Evolutionary conservation across 768 basidiomycete species (phyloP), one percentile per base, ranked within the genome.

Genomic region (Coprinellus aureogranulatus): DNA sequence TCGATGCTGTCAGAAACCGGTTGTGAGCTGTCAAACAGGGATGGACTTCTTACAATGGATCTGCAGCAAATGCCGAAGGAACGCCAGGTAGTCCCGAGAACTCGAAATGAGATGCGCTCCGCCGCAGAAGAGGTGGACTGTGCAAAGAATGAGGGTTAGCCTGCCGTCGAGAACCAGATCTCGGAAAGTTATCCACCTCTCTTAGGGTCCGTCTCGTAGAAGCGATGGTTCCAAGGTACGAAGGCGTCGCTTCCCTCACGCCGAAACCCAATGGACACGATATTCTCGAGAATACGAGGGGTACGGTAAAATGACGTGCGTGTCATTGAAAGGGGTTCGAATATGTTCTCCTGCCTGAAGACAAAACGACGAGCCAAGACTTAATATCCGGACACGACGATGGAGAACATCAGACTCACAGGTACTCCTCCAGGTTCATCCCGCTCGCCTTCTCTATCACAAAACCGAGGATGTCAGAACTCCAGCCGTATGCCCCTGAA

Each of bases 341-440:
- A 44, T 18, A 44, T 44, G 18, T 18, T 18, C 41, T 6, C 20
- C 41, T 44, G 41, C 10, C 41, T 44, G 18, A 44, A 34, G 14
- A 14, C 34, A 14, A 34, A n/a, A n/a, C n/a, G n/a, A n/a, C n/a
- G n/a, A n/a, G n/a, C n/a, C n/a, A n/a, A n/a, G n/a, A n/a, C n/a
- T n/a, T n/a, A n/a, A n/a, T n/a, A n/a, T n/a, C n/a, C n/a, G n/a
- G n/a, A n/a, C n/a, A n/a, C n/a, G n/a, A n/a, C 10, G 37, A 9
- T 39, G 37, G 37, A 39, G n/a, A 30, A 56, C 34, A 34, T 14
- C 14, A 23, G 2, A 58, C 66, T 27, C 47, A 72, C 71, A 66
- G 67, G 31, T 68, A 72, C 26, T 68, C 57, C 50, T 71, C 69
- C n/a, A 72, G 60, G 8, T 61, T 64, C 52, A 66, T 56, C 1